Percentiles rank a stretch among this genome's conserved stretches.
Conservation (phyloP, 345 rosid species). For the Eucalyptus leucophloia region DNA sequence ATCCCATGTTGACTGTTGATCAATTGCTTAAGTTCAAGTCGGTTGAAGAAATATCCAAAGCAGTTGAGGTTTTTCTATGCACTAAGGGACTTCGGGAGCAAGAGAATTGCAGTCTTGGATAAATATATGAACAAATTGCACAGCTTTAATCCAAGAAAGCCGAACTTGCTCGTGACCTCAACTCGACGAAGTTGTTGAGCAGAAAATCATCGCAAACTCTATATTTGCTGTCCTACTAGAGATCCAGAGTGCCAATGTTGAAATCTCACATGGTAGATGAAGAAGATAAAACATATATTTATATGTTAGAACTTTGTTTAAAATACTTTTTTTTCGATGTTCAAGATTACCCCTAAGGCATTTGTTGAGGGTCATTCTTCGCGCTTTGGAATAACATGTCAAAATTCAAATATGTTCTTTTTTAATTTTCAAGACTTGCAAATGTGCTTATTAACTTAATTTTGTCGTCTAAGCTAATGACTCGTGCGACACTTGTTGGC, state of each 20-base stretch:
- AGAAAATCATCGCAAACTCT: background rate
- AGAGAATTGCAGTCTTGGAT: background rate
- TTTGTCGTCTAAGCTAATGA: background rate
- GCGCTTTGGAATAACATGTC: background rate
- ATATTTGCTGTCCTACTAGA: background rate
- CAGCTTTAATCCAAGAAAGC: background rate
- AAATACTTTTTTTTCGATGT: background rate
- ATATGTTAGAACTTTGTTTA: background rate
- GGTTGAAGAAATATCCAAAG: background rate
- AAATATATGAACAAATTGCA: background rate
- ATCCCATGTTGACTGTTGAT: background rate
- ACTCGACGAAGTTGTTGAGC: background rate
- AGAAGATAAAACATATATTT: background rate
- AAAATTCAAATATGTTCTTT: background rate
- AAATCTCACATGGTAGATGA: background rate
- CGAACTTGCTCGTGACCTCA: background rate
- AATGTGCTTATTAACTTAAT: background rate
- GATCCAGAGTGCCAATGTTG: background rate
- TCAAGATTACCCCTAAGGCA: background rate
- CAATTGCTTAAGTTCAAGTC: background rate
- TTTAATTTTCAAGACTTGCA: background rate
- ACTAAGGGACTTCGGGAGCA: background rate
- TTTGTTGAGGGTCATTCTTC: background rate
- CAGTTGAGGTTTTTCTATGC: background rate
- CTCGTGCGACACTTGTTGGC: background rate